Conservation (phyloP, 176 grass and related monocot species). For the Aegilops umbellulata region DNA sequence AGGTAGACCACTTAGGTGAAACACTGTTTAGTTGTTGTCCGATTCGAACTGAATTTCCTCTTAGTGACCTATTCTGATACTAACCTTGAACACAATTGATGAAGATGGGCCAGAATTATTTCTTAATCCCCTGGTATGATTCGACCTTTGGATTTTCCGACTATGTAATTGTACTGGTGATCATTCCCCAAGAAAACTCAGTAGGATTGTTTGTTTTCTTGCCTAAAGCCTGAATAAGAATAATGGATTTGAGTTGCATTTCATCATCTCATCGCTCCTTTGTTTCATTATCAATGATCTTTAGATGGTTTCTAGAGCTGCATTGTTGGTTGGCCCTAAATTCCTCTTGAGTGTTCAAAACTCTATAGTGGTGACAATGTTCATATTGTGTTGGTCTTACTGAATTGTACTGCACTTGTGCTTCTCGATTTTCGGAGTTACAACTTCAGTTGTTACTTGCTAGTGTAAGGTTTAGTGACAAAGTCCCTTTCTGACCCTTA, state of each 20-base stretch:
- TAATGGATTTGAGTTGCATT: constrained; percentile 2
- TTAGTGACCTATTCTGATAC: background rate
- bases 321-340: background rate
- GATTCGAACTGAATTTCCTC: background rate
- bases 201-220: background rate
- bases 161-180: background rate
- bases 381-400: background rate
- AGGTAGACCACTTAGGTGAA: background rate
- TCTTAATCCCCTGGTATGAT: background rate
- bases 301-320: background rate
- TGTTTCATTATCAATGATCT: background rate
- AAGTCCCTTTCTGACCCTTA: background rate
- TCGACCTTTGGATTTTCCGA: background rate
- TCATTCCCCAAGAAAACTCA: background rate
- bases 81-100: background rate
- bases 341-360: background rate
- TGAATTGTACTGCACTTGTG: background rate
- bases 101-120: background rate
- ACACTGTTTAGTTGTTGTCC: background rate
- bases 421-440: background rate
- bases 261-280: background rate
- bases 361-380: background rate
- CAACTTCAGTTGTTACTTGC: background rate
- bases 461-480: background rate
- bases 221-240: background rate